Conservation (phyloP, 1,284 basidiomycete species). For the Ceratobasidium sp. region DNA sequence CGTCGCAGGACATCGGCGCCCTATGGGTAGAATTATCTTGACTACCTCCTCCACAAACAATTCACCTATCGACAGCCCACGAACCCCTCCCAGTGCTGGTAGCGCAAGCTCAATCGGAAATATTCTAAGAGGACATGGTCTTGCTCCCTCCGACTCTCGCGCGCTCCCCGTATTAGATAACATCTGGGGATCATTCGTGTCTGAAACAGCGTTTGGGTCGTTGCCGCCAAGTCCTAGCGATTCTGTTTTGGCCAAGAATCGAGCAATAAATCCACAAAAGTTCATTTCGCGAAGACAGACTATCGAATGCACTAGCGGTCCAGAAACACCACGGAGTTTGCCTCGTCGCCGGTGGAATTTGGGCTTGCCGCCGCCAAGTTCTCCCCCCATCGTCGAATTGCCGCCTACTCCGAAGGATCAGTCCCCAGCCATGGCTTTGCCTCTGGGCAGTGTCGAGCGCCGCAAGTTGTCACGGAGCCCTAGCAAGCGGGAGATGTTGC, state of each 20-base stretch:
- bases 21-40: neutral
- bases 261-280: neutral
- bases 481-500: neutral
- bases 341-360: neutral
- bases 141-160: slow-evolving; percentile 19
- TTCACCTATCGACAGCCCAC: neutral
- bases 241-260: neutral
- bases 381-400: neutral
- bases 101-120: neutral
- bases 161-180: slow-evolving; percentile 30
- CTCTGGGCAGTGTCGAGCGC: neutral
- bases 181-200: slow-evolving; percentile 36
- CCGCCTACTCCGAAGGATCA: neutral
- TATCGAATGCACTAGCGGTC: neutral
- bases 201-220: slow-evolving; percentile 34
- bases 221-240: slow-evolving; percentile 10
- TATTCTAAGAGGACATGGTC: slow-evolving; percentile 1
- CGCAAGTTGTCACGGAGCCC: slow-evolving; percentile 8
- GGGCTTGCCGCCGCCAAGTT: neutral
- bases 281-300: neutral
- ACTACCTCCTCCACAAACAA: neutral
- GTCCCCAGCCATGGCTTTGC: neutral
- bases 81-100: neutral
- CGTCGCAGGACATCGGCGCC: neutral
- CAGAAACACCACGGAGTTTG: neutral